Percentiles rank a stretch among this genome's conserved stretches.
phyloP scores from a whole-genome alignment of 352 stramenopile genomes.

The Pythium utonaiense region DNA sequence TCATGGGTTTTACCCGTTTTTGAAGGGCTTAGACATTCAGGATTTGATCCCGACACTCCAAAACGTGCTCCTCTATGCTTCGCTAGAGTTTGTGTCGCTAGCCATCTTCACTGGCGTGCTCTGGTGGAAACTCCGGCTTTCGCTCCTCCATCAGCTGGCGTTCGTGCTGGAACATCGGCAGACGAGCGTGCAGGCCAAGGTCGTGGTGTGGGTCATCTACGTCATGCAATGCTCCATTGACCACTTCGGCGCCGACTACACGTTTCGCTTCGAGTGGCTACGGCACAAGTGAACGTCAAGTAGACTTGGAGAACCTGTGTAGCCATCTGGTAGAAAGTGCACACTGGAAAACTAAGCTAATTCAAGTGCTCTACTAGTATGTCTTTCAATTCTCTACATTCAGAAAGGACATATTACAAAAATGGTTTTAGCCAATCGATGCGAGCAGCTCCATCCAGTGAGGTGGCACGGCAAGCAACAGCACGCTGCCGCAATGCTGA shows the following conservation, averaged over 20 bases:
- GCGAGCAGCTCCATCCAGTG: background rate
- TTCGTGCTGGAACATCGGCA: slow-evolving; percentile 15
- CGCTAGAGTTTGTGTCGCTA: slow-evolving; percentile 15
- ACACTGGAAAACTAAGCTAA: no score
- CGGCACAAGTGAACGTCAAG: slow-evolving; percentile 3
- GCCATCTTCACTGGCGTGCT: background rate
- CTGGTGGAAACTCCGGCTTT: slow-evolving; percentile 22
- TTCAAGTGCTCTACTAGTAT: no score
- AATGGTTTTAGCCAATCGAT: background rate
- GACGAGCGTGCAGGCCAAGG: slow-evolving; percentile 14
- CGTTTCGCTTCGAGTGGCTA: slow-evolving; percentile 22
- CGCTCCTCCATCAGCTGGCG: slow-evolving; percentile 18
- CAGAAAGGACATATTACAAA: no score
- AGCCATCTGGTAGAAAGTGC: no score
- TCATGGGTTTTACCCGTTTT: slow-evolving; percentile 27
- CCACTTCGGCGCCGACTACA: slow-evolving; percentile 20
- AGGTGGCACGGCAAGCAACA: background rate
- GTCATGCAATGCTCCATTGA: slow-evolving; percentile 17
- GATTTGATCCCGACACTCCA: slow-evolving; percentile 1
- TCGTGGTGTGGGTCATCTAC: slow-evolving; percentile 20
- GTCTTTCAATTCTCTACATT: no score
- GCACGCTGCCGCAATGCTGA: background rate
- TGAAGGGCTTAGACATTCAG: slow-evolving; percentile 4
- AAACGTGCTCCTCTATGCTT: slow-evolving; percentile 17
- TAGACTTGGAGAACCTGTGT: no score